Percentiles rank a stretch among this genome's conserved stretches.
Evolutionary conservation across 176 grass and related monocot genomes (phyloP).

Genomic region (Cymbopogon citratus): DNA sequence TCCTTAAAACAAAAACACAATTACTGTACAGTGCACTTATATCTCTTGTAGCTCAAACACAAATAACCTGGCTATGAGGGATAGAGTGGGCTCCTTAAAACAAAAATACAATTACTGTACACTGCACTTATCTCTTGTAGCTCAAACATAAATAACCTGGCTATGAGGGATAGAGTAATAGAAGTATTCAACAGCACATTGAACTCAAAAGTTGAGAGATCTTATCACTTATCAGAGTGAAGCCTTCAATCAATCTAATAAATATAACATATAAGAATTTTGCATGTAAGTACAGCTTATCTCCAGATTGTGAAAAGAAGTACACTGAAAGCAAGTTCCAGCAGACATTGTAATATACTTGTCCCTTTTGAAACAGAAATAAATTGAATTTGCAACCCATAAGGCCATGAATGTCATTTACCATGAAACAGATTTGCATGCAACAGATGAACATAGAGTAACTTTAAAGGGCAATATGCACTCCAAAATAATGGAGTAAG

Average conservation of each 20-base stretch:
- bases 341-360: background rate
- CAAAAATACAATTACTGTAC: no score
- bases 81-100: background rate
- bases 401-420: background rate
- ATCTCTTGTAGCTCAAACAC: background rate
- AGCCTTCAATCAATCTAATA: background rate
- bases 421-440: background rate
- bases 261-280: background rate
- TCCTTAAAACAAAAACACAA: background rate
- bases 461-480: background rate
- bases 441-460: background rate
- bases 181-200: background rate
- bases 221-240: background rate
- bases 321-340: background rate
- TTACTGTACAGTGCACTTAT: background rate
- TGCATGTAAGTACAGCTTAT: background rate
- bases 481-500: background rate
- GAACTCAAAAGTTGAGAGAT: background rate
- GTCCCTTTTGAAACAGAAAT: background rate
- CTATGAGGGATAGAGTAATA: background rate
- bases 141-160: background rate
- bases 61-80: background rate
- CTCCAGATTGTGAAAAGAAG: background rate
- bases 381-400: slow-evolving; percentile 1
- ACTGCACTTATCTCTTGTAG: no score